These are phyloP conservation scores for Bipolaris cookei DNA, from an alignment of 2,329 filamentous ascomycete genomes.

Conservation along the genomic window DNA sequence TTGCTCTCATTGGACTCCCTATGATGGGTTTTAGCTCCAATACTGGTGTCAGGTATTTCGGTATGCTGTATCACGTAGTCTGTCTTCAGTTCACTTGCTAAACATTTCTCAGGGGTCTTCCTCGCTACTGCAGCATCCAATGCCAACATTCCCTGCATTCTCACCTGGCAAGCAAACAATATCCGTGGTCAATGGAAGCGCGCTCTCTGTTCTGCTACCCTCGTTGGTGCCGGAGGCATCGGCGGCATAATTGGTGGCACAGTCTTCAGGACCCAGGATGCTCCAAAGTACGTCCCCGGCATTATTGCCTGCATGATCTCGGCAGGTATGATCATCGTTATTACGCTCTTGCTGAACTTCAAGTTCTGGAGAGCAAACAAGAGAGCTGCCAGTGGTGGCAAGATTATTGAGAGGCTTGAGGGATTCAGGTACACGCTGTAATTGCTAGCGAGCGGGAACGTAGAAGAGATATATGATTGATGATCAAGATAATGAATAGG, in stretches of 20 bases:
- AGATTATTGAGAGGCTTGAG: conserved; percentile 47
- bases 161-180: conserved; percentile 87
- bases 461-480: neutral
- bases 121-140: conserved; percentile 75
- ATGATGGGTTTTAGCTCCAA: conserved; percentile 72
- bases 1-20: conserved; percentile 71
- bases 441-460: neutral
- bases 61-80: neutral
- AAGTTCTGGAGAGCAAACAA: conserved; percentile 48
- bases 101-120: conserved; percentile 61
- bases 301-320: conserved; percentile 49
- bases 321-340: conserved; percentile 43
- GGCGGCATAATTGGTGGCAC: conserved; percentile 79
- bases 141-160: conserved; percentile 73
- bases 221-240: conserved; percentile 77
- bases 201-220: conserved; percentile 75
- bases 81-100: neutral
- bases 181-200: conserved; percentile 89
- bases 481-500: neutral
- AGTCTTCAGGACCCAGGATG: conserved; percentile 65
- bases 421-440: conserved; percentile 43
- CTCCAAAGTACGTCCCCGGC: conserved; percentile 44
- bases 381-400: conserved; percentile 48
- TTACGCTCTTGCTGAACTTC: conserved; percentile 40
- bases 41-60: conserved; percentile 67